Conservation (phyloP, 2,329 filamentous ascomycete species). For the Verticillium dahliae region DNA sequence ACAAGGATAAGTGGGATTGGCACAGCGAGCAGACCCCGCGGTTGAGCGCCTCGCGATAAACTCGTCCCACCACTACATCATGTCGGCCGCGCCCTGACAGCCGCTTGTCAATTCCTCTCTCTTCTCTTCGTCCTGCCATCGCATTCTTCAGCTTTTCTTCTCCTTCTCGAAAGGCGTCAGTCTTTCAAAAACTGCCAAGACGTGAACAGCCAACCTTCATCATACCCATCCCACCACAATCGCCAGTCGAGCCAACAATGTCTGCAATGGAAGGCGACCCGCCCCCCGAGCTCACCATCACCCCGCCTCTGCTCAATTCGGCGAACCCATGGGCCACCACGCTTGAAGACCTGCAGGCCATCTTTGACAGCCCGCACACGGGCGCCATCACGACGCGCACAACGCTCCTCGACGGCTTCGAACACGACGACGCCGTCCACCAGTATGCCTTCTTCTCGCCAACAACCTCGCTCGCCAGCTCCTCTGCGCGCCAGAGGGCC, state of each 20-base stretch:
- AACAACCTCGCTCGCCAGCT: slow-evolving; percentile 12
- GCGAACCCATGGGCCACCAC: slow-evolving; percentile 71
- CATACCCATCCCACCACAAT: neutral
- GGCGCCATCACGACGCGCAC: slow-evolving; percentile 73
- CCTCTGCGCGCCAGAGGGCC: slow-evolving; percentile 10
- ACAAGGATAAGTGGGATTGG: neutral
- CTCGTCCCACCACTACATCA: neutral
- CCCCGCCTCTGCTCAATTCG: slow-evolving; percentile 66
- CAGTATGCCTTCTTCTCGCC: slow-evolving; percentile 61
- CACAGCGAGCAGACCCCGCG: neutral
- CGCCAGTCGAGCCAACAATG: neutral
- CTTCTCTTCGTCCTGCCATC: neutral
- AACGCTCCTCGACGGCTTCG: slow-evolving; percentile 57
- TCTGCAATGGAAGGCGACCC: slow-evolving; percentile 6
- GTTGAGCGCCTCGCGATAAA: neutral
- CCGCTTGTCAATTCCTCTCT: neutral
- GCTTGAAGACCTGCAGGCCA: slow-evolving; percentile 49
- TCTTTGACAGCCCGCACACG: slow-evolving; percentile 56
- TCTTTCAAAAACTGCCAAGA: too few relatives aligned
- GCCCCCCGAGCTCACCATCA: slow-evolving; percentile 35
- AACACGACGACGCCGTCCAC: slow-evolving; percentile 52
- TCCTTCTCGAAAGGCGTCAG: neutral
- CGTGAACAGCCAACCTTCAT: neutral
- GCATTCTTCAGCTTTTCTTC: neutral
- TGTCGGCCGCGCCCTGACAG: neutral